phyloP scores from a whole-genome alignment of 2,329 filamentous ascomycete species.

The Alternaria longipes region DNA sequence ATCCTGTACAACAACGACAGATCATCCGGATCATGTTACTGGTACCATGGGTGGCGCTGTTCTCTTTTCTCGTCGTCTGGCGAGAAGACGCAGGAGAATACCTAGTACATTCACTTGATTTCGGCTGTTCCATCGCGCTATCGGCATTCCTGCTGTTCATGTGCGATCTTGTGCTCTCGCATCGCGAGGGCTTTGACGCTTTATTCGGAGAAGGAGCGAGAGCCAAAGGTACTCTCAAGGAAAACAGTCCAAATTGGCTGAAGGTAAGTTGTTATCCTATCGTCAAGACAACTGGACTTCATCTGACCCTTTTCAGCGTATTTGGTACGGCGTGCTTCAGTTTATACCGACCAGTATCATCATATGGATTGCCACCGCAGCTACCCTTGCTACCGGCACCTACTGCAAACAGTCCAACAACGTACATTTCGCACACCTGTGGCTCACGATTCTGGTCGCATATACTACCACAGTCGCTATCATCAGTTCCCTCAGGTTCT shows the following conservation, averaged over 20 bases:
- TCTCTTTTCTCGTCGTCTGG: constrained; percentile 37
- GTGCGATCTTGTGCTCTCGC: constrained; percentile 42
- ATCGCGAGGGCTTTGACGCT: constrained; percentile 39
- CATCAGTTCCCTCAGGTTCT: constrained; percentile 35
- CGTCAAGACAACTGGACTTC: background rate
- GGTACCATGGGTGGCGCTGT: constrained; percentile 39
- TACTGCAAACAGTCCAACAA: constrained; percentile 44
- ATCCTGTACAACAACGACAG: constrained; percentile 42
- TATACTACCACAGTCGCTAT: constrained; percentile 33
- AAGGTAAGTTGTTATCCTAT: constrained; percentile 26
- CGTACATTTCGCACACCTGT: constrained; percentile 43
- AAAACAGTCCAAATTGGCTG: constrained; percentile 35
- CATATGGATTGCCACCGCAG: constrained; percentile 40
- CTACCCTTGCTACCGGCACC: constrained; percentile 33
- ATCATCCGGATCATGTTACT: constrained; percentile 39
- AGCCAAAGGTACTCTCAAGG: constrained; percentile 20
- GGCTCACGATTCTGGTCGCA: constrained; percentile 37
- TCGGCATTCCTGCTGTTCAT: constrained; percentile 43
- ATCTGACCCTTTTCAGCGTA: constrained; percentile 24
- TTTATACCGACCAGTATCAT: constrained; percentile 42
- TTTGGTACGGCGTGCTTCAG: constrained; percentile 45
- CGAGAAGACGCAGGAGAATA: constrained; percentile 31
- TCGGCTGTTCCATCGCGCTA: constrained; percentile 43
- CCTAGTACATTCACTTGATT: constrained; percentile 31
- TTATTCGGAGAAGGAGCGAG: constrained; percentile 35